These are phyloP conservation scores for Monilinia polystroma DNA, from an alignment of 2,329 filamentous ascomycete species.

Conservation along the genomic window DNA sequence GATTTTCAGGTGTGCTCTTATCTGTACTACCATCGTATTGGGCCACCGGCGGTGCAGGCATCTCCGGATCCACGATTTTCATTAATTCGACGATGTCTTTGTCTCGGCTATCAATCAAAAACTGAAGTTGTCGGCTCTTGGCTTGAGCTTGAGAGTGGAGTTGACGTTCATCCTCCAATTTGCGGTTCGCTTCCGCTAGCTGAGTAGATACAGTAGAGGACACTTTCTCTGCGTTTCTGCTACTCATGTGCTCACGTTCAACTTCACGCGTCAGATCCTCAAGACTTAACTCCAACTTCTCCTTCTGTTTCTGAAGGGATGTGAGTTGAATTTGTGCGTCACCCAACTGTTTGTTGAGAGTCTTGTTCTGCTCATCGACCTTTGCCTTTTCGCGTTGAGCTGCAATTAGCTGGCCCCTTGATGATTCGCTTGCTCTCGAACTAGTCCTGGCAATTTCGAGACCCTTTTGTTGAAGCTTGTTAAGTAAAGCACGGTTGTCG, in stretches of 20 bases:
- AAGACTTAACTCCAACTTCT: constrained; percentile 82
- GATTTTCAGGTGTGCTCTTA: constrained; percentile 51
- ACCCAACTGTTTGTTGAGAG: constrained; percentile 78
- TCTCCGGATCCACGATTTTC: constrained; percentile 76
- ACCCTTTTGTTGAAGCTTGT: constrained; percentile 96
- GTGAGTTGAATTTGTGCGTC: constrained; percentile 81
- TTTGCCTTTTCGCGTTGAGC: constrained; percentile 81
- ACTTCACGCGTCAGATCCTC: constrained; percentile 94
- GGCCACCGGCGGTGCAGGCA: constrained; percentile 47
- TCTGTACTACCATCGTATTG: constrained; percentile 59
- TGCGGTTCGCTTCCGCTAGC: constrained; percentile 84
- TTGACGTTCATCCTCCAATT: constrained; percentile 86
- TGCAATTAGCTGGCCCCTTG: constrained; percentile 71
- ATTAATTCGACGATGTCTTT: constrained; percentile 80
- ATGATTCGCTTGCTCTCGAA: constrained; percentile 80
- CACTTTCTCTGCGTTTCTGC: constrained; percentile 84
- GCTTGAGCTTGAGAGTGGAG: constrained; percentile 80
- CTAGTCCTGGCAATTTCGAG: constrained; percentile 90
- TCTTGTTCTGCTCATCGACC: constrained; percentile 77
- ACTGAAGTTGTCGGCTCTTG: constrained; percentile 78
- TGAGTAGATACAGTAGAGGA: constrained; percentile 78
- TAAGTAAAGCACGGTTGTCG: constrained; percentile 90
- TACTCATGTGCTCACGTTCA: constrained; percentile 83
- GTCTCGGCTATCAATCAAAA: constrained; percentile 74
- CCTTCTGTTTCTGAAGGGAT: constrained; percentile 87